phyloP scores from a whole-genome alignment of 1,139 yeast species.

The Eremothecium coryli region DNA sequence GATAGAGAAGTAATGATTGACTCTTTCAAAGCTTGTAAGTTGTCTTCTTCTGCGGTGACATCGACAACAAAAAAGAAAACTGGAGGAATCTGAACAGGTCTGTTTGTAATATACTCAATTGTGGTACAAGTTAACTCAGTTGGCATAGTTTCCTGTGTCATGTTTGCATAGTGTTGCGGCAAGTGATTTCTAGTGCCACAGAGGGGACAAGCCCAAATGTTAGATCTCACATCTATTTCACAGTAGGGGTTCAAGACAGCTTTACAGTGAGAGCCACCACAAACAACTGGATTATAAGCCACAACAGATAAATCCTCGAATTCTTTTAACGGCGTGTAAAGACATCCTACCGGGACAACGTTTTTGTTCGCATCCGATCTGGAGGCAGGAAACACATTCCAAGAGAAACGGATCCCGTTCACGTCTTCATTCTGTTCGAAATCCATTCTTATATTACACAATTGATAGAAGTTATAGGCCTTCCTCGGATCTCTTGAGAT shows the following conservation, averaged over 20 bases:
- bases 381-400: conserved; percentile 87
- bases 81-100: conserved; percentile 91
- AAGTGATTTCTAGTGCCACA: conserved; percentile 79
- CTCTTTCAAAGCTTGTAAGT: conserved; percentile 80
- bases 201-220: conserved; percentile 84
- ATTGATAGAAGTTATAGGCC: neutral
- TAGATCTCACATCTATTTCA: conserved; percentile 70
- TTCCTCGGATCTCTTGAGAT: neutral
- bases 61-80: conserved; percentile 85
- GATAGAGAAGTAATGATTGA: conserved; percentile 73
- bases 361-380: conserved; percentile 84
- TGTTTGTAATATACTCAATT: conserved; percentile 79
- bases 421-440: conserved; percentile 80
- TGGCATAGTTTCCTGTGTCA: conserved; percentile 77
- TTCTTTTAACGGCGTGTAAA: conserved; percentile 83
- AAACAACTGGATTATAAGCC: conserved; percentile 81
- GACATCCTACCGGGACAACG: conserved; percentile 89
- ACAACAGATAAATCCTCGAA: conserved; percentile 74
- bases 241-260: conserved; percentile 84
- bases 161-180: conserved; percentile 82
- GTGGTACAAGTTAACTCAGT: conserved; percentile 83
- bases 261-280: conserved; percentile 73
- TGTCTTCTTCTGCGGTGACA: conserved; percentile 90
- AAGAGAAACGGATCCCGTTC: conserved; percentile 84
- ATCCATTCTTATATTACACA: conserved; percentile 35